A percentile compares a stretch with the other conserved stretches of the same genome.
Conservation (phyloP, 73 alveolate species). For the Paramecium biaurelia region DNA sequence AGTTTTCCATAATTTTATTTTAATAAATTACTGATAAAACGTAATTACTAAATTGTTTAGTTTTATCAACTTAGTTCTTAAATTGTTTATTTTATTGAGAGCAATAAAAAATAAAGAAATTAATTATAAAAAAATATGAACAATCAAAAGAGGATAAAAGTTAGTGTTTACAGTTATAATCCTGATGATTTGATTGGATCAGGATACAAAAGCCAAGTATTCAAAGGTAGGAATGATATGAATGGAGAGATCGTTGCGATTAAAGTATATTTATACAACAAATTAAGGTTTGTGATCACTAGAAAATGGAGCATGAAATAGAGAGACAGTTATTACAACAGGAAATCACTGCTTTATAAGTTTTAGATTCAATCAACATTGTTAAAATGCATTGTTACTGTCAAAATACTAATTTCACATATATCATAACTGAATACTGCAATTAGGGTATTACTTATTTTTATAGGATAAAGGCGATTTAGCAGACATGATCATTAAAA, state of each 20-base stretch:
- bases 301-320: conserved; percentile 29
- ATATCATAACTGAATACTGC: conserved; percentile 59
- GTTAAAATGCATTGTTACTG: neutral
- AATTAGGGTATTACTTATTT: neutral
- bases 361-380: conserved; percentile 22
- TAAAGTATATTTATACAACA: neutral
- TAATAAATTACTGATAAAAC: neutral
- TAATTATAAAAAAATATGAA: neutral
- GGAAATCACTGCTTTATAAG: conserved; percentile 47
- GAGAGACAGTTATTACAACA: conserved; percentile 21
- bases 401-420: neutral
- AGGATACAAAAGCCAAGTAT: conserved; percentile 24
- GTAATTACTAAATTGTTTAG: neutral
- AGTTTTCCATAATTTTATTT: neutral
- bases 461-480: neutral
- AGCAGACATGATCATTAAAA: neutral
- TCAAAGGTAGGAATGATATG: neutral
- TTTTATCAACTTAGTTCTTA: neutral
- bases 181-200: neutral
- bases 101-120: neutral
- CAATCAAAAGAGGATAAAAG: neutral
- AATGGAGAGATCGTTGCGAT: conserved; percentile 48
- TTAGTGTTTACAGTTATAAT: neutral
- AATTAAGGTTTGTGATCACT: conserved; percentile 27
- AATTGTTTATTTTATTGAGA: neutral